Percentiles rank a stretch among this genome's conserved stretches.
Conservation (phyloP, 164 flowering plant genomes). For the Liquidambar formosana region DNA sequence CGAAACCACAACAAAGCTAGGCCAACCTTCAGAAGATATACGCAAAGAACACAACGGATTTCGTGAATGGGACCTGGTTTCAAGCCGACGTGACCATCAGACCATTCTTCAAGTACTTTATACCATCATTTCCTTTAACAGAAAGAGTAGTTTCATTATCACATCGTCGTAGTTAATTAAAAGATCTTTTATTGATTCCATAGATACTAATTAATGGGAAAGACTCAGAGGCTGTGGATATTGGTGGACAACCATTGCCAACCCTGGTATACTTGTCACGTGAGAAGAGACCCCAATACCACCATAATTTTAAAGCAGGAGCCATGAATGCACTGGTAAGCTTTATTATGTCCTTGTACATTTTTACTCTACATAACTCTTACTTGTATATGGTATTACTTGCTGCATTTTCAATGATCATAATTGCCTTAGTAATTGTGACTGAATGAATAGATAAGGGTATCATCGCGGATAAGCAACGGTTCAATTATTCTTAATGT, state of each 20-base stretch:
- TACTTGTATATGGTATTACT: no score
- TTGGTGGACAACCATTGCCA: slow-evolving; percentile 26
- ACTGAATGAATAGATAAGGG: slow-evolving; percentile 38
- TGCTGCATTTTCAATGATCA: no score
- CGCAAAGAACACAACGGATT: slow-evolving; percentile 36
- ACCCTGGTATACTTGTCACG: slow-evolving; percentile 37
- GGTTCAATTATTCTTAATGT: slow-evolving; percentile 37
- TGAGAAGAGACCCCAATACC: slow-evolving; percentile 32
- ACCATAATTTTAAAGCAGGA: slow-evolving; percentile 38
- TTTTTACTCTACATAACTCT: no score
- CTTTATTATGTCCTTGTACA: background rate
- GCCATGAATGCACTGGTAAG: slow-evolving; percentile 39
- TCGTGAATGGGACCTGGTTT: slow-evolving; percentile 26
- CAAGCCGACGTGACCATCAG: slow-evolving; percentile 23
- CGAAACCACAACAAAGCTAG: slow-evolving; percentile 18
- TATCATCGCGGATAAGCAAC: slow-evolving; percentile 35
- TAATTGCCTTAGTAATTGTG: no score
- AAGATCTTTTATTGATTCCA: background rate
- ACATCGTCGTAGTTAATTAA: background rate
- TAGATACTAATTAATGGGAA: slow-evolving; percentile 33
- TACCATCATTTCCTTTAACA: background rate
- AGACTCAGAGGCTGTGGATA: slow-evolving; percentile 20
- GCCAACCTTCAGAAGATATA: slow-evolving; percentile 26
- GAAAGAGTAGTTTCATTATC: background rate
- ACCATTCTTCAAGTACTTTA: slow-evolving; percentile 35